Evolutionary conservation across 495 filamentous ascomycete species (phyloP).

Genomic region (Lepraria neglecta): DNA sequence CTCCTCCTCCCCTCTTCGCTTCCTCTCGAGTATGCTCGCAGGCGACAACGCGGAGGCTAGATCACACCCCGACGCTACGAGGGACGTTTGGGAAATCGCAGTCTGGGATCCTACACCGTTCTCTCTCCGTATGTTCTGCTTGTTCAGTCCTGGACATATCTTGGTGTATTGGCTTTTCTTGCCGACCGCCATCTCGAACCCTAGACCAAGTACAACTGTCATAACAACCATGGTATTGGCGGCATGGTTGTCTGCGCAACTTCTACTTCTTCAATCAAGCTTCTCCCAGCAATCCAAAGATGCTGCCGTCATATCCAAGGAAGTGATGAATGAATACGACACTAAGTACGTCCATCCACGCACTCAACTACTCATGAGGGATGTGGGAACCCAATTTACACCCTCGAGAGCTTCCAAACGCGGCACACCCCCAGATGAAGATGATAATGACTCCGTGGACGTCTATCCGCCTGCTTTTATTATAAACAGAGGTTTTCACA

Average conservation of each 20-base stretch:
- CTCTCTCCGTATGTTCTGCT: slow-evolving; percentile 73
- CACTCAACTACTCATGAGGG: slow-evolving; percentile 72
- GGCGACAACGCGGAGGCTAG: slow-evolving; percentile 59
- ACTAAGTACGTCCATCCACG: slow-evolving; percentile 88
- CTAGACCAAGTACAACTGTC: slow-evolving; percentile 75
- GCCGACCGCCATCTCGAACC: slow-evolving; percentile 66
- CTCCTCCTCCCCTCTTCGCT: slow-evolving; percentile 69
- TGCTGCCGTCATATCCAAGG: slow-evolving; percentile 71
- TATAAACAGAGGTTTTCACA: slow-evolving; percentile 74
- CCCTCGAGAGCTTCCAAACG: slow-evolving; percentile 29
- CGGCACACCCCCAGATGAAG: slow-evolving; percentile 29
- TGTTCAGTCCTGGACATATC: slow-evolving; percentile 89
- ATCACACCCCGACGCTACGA: slow-evolving; percentile 73
- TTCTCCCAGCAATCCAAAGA: slow-evolving; percentile 86
- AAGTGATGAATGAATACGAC: slow-evolving; percentile 93
- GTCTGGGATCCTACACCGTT: slow-evolving; percentile 91
- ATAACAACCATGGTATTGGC: slow-evolving; percentile 70
- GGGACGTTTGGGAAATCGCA: slow-evolving; percentile 91
- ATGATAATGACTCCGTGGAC: slow-evolving; percentile 51
- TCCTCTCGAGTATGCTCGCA: slow-evolving; percentile 61
- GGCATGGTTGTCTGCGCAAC: slow-evolving; percentile 66
- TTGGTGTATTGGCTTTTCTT: slow-evolving; percentile 83
- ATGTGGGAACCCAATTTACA: slow-evolving; percentile 72
- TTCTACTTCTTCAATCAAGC: slow-evolving; percentile 58
- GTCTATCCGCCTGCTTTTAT: slow-evolving; percentile 71